Percentiles rank a stretch among this genome's conserved stretches.
phyloP scores from a whole-genome alignment of 768 basidiomycete genomes.

The Psilocybe sp. region DNA sequence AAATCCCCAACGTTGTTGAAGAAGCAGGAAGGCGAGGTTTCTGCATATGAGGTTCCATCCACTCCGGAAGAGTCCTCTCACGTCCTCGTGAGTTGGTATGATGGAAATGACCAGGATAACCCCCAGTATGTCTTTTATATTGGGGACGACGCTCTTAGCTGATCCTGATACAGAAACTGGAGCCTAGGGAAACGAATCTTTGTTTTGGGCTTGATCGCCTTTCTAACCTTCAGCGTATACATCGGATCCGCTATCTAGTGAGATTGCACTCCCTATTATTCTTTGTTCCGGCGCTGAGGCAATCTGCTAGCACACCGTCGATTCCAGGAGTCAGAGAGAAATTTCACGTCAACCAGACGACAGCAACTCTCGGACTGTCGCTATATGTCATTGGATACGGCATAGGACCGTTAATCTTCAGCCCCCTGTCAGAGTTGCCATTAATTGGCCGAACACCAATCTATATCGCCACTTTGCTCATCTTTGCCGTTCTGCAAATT shows the following conservation, averaged over 20 bases:
- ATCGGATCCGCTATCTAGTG: constrained; percentile 3
- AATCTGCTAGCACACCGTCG: not conserved
- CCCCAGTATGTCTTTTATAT: not conserved
- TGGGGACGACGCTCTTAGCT: not conserved
- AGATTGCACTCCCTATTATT: not conserved
- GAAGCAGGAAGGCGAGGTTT: not conserved
- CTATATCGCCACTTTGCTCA: constrained; percentile 2
- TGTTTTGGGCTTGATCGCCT: constrained; percentile 1
- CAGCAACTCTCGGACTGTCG: constrained; percentile 1
- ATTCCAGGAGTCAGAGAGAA: constrained; percentile 1
- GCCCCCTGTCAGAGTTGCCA: constrained; percentile 1
- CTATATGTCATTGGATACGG: constrained; percentile 5
- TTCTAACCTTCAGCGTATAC: constrained; percentile 2
- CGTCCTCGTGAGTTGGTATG: constrained; percentile 3
- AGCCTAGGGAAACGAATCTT: not conserved
- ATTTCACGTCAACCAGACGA: not conserved
- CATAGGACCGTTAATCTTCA: constrained; percentile 2
- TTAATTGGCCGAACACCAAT: not conserved
- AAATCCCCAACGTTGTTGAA: not conserved
- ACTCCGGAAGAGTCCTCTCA: not conserved
- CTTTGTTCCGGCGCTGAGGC: not conserved
- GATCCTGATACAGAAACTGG: constrained; percentile 1
- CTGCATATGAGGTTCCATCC: not conserved
- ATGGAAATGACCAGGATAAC: constrained; percentile 4
- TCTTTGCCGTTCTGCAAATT: not conserved